phyloP scores from a whole-genome alignment of 257 asterid genomes.

The Solanum sitiens region DNA sequence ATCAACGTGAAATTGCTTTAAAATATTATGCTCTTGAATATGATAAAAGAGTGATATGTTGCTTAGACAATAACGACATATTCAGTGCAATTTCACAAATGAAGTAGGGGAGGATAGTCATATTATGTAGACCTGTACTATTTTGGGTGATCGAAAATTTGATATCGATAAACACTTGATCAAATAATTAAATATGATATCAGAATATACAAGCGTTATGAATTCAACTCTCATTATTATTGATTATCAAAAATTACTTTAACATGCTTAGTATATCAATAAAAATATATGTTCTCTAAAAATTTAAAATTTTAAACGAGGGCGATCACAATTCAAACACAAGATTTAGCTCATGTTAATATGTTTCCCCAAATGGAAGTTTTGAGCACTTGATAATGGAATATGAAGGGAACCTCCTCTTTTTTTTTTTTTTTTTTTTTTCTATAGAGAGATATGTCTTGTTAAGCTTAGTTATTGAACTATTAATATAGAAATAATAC shows the following conservation, averaged over 20 bases:
- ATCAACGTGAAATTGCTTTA: not conserved
- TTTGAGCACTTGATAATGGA: not conserved
- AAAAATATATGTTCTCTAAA: not conserved
- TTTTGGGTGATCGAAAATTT: not conserved
- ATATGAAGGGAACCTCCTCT: not conserved
- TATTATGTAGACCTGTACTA: no score
- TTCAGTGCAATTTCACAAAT: no score
- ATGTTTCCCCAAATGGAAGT: not conserved
- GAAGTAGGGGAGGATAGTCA: not conserved
- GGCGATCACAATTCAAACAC: not conserved
- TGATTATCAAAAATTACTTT: not conserved
- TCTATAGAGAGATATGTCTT: not conserved
- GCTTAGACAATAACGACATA: not conserved
- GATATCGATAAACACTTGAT: no score
- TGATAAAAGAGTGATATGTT: not conserved
- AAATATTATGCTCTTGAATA: not conserved
- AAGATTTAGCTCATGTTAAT: not conserved
- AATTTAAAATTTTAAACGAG: not conserved
- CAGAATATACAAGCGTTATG: not conserved
- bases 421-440: no score
- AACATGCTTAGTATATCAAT: not conserved
- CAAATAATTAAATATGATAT: not conserved
- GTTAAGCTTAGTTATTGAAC: not conserved
- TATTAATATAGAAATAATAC: not conserved
- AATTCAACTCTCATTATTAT: not conserved